Conservation (phyloP, 225 moss, liverwort and hornwort species). For the Rhytidiadelphus loreus region DNA sequence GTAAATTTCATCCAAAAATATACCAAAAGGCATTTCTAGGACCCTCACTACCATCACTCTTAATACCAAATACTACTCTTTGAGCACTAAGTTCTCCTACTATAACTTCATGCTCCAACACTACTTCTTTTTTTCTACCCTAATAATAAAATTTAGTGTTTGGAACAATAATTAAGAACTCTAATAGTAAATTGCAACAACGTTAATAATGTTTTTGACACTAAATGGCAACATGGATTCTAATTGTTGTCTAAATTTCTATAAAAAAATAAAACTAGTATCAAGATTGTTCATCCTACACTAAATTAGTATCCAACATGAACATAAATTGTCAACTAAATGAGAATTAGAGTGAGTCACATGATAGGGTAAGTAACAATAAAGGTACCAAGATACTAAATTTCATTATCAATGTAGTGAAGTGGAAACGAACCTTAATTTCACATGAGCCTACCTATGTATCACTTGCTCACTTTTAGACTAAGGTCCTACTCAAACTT, state of each 20-base stretch:
- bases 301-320: background rate
- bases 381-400: background rate
- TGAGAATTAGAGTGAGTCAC: background rate
- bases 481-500: background rate
- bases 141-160: background rate
- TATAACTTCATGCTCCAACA: background rate
- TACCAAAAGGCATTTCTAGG: background rate
- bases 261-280: too few relatives aligned
- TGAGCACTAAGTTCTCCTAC: background rate
- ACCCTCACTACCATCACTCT: background rate
- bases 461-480: background rate
- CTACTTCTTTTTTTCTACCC: fast-evolving
- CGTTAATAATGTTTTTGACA: background rate
- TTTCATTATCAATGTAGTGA: background rate
- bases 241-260: background rate
- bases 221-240: background rate
- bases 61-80: background rate
- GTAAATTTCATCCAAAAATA: background rate
- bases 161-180: background rate
- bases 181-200: too few relatives aligned
- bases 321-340: background rate
- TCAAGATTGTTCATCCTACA: too few relatives aligned
- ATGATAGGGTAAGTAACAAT: background rate
- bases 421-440: background rate
- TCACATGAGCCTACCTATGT: background rate